Evolutionary conservation across 1,139 yeast species (phyloP).

Genomic region (Scheffersomyces illinoinensis): DNA sequence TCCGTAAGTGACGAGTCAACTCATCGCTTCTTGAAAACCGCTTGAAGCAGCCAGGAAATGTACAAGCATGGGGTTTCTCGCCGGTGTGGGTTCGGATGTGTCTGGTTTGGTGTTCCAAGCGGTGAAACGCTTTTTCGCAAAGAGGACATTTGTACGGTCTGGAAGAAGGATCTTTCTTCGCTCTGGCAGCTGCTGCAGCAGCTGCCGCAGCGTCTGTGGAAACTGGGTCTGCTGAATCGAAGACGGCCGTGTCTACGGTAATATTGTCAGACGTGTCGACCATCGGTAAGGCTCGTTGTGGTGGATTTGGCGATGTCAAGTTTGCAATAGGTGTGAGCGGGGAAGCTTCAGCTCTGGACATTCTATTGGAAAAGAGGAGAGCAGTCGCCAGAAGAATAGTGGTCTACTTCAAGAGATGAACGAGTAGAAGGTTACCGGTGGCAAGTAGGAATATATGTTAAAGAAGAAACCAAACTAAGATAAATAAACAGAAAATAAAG

Average conservation of each 20-base stretch:
- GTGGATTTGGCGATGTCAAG: neutral
- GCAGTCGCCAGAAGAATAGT: neutral
- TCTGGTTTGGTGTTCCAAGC: slow-evolving; percentile 68
- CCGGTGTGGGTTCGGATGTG: slow-evolving; percentile 74
- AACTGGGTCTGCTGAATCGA: neutral
- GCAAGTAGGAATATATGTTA: neutral
- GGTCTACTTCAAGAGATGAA: neutral
- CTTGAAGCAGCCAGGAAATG: slow-evolving; percentile 65
- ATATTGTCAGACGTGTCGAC: neutral
- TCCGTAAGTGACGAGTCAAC: slow-evolving; percentile 64
- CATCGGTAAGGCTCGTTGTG: neutral
- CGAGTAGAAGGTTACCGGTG: neutral
- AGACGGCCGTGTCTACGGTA: neutral
- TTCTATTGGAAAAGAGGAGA: neutral
- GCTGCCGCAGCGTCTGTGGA: neutral
- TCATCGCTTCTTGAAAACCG: slow-evolving; percentile 70
- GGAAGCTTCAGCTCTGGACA: neutral
- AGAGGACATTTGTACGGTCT: slow-evolving; percentile 61
- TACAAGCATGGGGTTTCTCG: slow-evolving; percentile 74
- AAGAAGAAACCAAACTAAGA: neutral
- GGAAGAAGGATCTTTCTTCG: slow-evolving; percentile 19
- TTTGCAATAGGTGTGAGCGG: neutral
- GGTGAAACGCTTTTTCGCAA: slow-evolving; percentile 63
- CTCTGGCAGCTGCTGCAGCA: neutral
- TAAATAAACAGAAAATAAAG: neutral